phyloP scores from a whole-genome alignment of 306 rosid genomes.

The Gastrolobium villosum region DNA sequence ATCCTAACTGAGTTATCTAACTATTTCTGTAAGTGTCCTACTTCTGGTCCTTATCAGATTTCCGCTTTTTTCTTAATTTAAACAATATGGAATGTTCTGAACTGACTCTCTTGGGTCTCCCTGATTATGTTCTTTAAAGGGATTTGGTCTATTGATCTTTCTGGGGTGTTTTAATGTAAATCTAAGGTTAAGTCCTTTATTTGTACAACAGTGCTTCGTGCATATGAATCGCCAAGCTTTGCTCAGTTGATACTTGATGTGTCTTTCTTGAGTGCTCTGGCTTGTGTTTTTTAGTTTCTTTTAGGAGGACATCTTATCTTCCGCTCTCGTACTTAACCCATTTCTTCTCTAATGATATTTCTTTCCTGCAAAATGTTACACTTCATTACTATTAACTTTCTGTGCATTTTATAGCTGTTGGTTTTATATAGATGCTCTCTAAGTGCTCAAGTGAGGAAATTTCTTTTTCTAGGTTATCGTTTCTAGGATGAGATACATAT shows the following conservation, averaged over 20 bases:
- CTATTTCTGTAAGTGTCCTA: too few species aligned
- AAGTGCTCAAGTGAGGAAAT: slow-evolving; percentile 24
- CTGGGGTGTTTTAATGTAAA: too few species aligned
- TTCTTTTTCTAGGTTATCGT: slow-evolving; percentile 84
- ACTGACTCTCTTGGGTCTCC: too few species aligned
- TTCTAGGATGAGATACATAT: slow-evolving; percentile 98
- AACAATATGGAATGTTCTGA: too few species aligned
- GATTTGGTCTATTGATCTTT: too few species aligned
- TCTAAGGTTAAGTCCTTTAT: background rate
- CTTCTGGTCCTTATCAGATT: too few species aligned
- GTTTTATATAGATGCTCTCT: slow-evolving; percentile 10
- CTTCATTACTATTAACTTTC: slow-evolving; percentile 18
- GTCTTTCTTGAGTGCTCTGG: background rate
- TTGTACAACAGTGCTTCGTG: slow-evolving; percentile 18
- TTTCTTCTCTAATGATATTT: slow-evolving; percentile 11
- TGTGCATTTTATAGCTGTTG: slow-evolving; percentile 15
- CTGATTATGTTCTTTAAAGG: too few species aligned
- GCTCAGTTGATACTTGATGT: background rate
- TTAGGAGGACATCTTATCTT: background rate
- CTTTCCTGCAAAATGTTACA: background rate
- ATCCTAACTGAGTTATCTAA: too few species aligned
- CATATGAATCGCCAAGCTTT: slow-evolving; percentile 15
- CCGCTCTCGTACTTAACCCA: background rate
- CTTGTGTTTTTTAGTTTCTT: background rate
- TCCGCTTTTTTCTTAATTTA: too few species aligned